A percentile compares a stretch with the other conserved stretches of the same genome.
phyloP scores from a whole-genome alignment of 2,329 filamentous ascomycete species.

The Dryadomyces quercus-mongolicae region DNA sequence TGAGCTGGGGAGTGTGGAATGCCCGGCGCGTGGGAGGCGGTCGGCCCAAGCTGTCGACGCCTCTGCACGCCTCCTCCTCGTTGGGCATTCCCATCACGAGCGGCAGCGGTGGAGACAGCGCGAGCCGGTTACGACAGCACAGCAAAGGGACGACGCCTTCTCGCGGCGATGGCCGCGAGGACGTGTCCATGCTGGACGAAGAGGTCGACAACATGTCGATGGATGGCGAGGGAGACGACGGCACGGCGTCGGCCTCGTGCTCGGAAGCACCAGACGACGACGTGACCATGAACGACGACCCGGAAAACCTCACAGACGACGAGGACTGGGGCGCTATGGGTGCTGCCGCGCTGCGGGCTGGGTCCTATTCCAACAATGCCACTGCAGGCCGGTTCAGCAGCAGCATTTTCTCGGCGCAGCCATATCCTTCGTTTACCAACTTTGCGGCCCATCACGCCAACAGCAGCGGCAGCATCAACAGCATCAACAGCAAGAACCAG shows the following conservation, averaged over 20 bases:
- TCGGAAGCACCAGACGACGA: conserved; percentile 61
- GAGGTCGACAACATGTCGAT: conserved; percentile 94
- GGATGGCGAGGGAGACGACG: conserved; percentile 60
- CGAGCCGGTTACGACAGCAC: conserved; percentile 34
- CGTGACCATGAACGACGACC: conserved; percentile 53
- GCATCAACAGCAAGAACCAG: too few species aligned
- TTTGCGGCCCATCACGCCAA: too few species aligned
- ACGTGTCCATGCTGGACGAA: conserved; percentile 61
- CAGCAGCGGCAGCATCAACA: too few species aligned
- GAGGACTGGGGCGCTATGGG: conserved; percentile 92
- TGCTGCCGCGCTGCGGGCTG: conserved; percentile 66
- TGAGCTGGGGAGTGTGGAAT: conserved; percentile 95
- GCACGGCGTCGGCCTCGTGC: conserved; percentile 58
- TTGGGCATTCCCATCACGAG: conserved; percentile 45
- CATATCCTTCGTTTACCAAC: conserved; percentile 16
- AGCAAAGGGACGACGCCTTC: conserved; percentile 58
- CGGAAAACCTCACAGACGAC: conserved; percentile 81
- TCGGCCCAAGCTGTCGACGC: conserved; percentile 18
- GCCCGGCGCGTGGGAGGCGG: conserved; percentile 44
- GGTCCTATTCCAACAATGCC: conserved; percentile 45
- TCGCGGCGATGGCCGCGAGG: conserved; percentile 46
- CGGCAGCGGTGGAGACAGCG: conserved; percentile 2
- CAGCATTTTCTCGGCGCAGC: conserved; percentile 32
- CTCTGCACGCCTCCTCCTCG: conserved; percentile 16
- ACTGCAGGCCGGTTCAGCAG: conserved; percentile 36